Evolutionary conservation across 768 basidiomycete genomes (phyloP).

Genomic region (Imleria badia): DNA sequence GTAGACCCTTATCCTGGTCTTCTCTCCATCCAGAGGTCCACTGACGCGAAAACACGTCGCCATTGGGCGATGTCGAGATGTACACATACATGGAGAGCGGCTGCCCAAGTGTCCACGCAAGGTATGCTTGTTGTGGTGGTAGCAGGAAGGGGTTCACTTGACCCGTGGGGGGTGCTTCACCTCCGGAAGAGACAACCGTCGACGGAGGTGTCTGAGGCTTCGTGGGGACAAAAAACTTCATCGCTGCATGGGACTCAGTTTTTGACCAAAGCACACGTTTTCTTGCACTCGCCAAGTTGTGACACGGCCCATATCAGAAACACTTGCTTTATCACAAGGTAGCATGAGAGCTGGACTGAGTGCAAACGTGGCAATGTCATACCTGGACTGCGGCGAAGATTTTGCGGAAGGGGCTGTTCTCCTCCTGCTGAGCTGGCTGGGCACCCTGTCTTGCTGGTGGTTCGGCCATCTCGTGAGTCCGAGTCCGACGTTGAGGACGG

Average conservation of each 20-base stretch:
- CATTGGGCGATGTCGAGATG: constrained; percentile 63
- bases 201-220: constrained; percentile 36
- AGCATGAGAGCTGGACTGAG: constrained; percentile 1
- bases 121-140: constrained; percentile 53
- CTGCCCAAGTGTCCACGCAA: constrained; percentile 62
- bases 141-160: constrained; percentile 47
- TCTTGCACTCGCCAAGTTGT: constrained; percentile 53
- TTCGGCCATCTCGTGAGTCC: constrained; percentile 24
- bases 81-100: constrained; percentile 70
- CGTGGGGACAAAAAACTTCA: constrained; percentile 42
- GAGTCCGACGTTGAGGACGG: not conserved
- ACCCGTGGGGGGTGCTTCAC: constrained; percentile 11
- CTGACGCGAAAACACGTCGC: constrained; percentile 56
- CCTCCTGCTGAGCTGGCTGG: constrained; percentile 24
- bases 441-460: constrained; percentile 21
- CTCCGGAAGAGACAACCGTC: constrained; percentile 24
- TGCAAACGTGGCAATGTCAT: constrained; percentile 13
- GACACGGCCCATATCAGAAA: constrained; percentile 64
- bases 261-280: not conserved
- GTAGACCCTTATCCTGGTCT: constrained; percentile 51
- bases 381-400: constrained; percentile 45
- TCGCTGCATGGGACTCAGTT: constrained; percentile 34
- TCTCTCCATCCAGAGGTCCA: constrained; percentile 51
- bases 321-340: constrained; percentile 52
- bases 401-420: constrained; percentile 37